Evolutionary conservation across 345 rosid genomes (phyloP), one percentile per base, ranked within the genome.

Genomic region (Acer yangbiense): DNA sequence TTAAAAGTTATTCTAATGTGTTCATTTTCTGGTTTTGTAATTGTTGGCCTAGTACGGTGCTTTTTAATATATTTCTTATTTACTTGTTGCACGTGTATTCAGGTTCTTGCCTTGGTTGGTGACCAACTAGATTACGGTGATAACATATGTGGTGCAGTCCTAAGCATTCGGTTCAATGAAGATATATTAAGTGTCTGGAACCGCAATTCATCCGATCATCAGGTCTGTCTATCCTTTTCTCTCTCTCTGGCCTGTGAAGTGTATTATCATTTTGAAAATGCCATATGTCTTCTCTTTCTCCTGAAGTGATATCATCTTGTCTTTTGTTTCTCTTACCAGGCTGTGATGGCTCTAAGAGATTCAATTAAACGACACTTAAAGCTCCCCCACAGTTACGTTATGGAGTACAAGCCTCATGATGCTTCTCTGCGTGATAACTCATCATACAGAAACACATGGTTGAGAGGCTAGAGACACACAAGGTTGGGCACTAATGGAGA

Each of bases 371-470:
- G 95, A 74, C 98, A 95, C 78, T 87, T 95, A 80, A 95, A 93
- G 89, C 90, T 95, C 74, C 98, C 97, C 68, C 94, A 91, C 76
- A 77, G 90, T 69, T 96, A 94, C 81, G 93, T 94, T 13, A 94
- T 96, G 99, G 99, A 96, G 74, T 94, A 94, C 94, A 94, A 96
- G 89, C 90, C 95, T 70, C 99, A 92, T 3, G 94, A 96, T 79
- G 97, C 98, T 73, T 96, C 97, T 52, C 85, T 96, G 39, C 97
- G 94, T 0, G 99, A 94, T 85, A 92, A 89, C 79, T 94, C 99
- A 0, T 96, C 99, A 9, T 94, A 92, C 68, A 86, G 99, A 57
- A 96, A 96, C 88, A 89, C 98, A 27, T 92, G 98, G 99, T 83
- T 96, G 90, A 90, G 97, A 86, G 98, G 99, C 71, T 96, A 88